A percentile compares a stretch with the other conserved stretches of the same genome.
Conservation (phyloP, 305 asterid species). For the Ajuga reptans region DNA sequence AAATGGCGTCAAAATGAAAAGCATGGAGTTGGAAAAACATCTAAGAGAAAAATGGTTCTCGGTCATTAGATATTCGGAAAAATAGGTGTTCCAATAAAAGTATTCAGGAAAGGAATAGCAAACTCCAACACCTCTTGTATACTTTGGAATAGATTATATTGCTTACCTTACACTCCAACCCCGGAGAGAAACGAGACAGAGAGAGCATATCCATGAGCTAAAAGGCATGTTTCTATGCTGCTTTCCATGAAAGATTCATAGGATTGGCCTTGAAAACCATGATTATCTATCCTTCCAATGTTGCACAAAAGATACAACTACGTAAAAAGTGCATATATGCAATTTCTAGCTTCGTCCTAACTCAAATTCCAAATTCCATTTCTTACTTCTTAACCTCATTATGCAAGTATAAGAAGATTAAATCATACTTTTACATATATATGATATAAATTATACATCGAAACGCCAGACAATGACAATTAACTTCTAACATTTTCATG, state of each 20-base stretch:
- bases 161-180: not conserved
- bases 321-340: slow-evolving; percentile 13
- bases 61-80: not conserved
- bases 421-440: slow-evolving; percentile 1
- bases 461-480: not conserved
- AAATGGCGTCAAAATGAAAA: slow-evolving; percentile 53
- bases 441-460: slow-evolving; percentile 7
- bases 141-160: slow-evolving; percentile 18
- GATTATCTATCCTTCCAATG: not conserved
- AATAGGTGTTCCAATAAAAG: not conserved
- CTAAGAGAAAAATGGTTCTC: slow-evolving; percentile 15
- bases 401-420: not conserved
- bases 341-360: not conserved
- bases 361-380: slow-evolving; percentile 2
- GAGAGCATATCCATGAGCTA: slow-evolving; percentile 11
- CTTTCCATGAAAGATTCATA: not conserved
- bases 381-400: not conserved
- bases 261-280: not conserved
- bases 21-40: slow-evolving; percentile 30
- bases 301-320: not conserved
- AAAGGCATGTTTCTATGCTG: not conserved
- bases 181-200: not conserved
- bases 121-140: slow-evolving; percentile 18
- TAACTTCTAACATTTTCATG: slow-evolving; percentile 7
- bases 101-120: slow-evolving; percentile 23